Evolutionary conservation across 2,329 filamentous ascomycete species (phyloP).

Genomic region (Monosporascus ibericus): DNA sequence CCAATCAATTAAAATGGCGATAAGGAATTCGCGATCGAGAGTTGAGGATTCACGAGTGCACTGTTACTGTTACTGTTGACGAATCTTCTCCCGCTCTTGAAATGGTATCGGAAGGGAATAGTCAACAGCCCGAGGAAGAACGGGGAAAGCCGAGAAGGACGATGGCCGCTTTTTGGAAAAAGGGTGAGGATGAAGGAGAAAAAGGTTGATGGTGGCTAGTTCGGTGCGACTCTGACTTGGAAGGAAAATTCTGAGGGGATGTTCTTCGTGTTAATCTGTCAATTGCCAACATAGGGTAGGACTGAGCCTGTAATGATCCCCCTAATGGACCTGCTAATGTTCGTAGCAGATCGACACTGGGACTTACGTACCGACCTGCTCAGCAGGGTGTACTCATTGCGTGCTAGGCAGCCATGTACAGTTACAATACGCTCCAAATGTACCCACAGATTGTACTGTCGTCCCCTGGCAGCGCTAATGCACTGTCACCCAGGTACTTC

Average conservation of each 20-base stretch:
- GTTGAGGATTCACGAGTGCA: slow-evolving; percentile 2
- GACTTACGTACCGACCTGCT: too few relatives aligned
- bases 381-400: too few relatives aligned
- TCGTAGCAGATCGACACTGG: too few relatives aligned
- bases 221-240: not conserved
- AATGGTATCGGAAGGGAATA: not conserved
- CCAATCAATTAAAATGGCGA: slow-evolving; percentile 14
- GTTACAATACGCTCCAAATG: too few relatives aligned
- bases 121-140: not conserved
- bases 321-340: too few relatives aligned
- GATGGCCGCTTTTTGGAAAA: not conserved
- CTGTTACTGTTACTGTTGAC: slow-evolving; percentile 3
- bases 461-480: too few relatives aligned
- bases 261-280: not conserved
- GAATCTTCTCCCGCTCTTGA: slow-evolving; percentile 4
- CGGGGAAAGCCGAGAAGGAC: not conserved
- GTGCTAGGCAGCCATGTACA: too few relatives aligned
- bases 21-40: slow-evolving; percentile 4
- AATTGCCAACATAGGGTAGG: not conserved
- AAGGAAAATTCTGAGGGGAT: not conserved
- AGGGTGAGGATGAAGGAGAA: slow-evolving; percentile 1
- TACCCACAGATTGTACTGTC: too few relatives aligned
- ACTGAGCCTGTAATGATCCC: too few relatives aligned
- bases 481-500: too few relatives aligned
- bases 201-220: not conserved